Evolutionary conservation across 2,329 filamentous ascomycete species (phyloP).

Genomic region (Epicoccum sorghinum): DNA sequence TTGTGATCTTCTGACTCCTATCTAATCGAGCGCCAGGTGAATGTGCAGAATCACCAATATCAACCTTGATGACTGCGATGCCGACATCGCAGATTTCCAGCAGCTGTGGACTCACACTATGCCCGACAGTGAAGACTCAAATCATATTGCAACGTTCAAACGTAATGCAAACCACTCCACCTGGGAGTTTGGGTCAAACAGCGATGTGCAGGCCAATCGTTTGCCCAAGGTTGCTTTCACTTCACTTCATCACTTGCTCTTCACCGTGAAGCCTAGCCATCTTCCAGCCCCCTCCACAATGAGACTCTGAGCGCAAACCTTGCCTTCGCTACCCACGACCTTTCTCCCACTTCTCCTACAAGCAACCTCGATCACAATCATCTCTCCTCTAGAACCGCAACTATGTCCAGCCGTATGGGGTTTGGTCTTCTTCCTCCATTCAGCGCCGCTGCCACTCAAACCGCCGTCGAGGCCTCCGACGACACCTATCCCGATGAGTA

Average conservation of each 20-base stretch:
- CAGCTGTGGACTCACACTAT: too few relatives aligned
- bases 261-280: constrained; percentile 6
- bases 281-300: constrained; percentile 17
- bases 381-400: not conserved
- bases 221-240: constrained; percentile 20
- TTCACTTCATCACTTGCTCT: not conserved
- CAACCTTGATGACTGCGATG: too few relatives aligned
- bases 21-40: too few relatives aligned
- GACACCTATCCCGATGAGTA: constrained; percentile 15
- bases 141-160: too few relatives aligned
- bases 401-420: not conserved
- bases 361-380: not conserved
- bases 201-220: constrained; percentile 8
- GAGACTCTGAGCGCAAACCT: not conserved
- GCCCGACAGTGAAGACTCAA: too few relatives aligned
- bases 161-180: too few relatives aligned
- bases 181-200: constrained; percentile 2
- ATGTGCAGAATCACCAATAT: too few relatives aligned
- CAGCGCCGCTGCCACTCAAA: constrained; percentile 23
- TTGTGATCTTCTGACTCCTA: too few relatives aligned
- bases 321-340: not conserved
- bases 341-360: not conserved
- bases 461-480: constrained; percentile 14
- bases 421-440: constrained; percentile 16
- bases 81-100: too few relatives aligned